Percentiles rank a stretch among this genome's conserved stretches.
Evolutionary conservation across 1,139 yeast species (phyloP).

Genomic region (Pichia sp.): DNA sequence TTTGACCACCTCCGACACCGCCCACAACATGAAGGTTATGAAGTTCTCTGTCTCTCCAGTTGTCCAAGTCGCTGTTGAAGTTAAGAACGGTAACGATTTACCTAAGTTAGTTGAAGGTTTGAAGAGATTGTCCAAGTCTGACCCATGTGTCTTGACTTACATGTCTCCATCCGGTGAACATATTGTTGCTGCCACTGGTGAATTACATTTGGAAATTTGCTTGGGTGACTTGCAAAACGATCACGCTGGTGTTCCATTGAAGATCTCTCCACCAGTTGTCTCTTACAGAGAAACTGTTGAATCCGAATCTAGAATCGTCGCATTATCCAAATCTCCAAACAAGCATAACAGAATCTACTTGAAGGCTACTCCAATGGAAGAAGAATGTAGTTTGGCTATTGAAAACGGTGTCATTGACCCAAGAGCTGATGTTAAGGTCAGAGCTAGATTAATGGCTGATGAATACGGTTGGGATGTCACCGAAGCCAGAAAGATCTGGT

Average conservation of each 20-base stretch:
- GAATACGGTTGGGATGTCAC: slow-evolving; percentile 99
- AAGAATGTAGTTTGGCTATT: slow-evolving; percentile 89
- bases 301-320: slow-evolving; percentile 89
- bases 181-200: slow-evolving; percentile 99
- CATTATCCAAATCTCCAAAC: slow-evolving; percentile 99
- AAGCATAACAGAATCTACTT: slow-evolving; percentile 99
- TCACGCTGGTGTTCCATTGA: slow-evolving; percentile 99
- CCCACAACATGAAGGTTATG: slow-evolving; percentile 99
- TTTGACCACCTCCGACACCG: slow-evolving; percentile 90
- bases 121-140: slow-evolving; percentile 99
- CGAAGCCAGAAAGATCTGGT: slow-evolving; percentile 99
- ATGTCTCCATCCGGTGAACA: slow-evolving; percentile 98
- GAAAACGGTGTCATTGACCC: slow-evolving; percentile 90
- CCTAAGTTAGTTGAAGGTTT: slow-evolving; percentile 99
- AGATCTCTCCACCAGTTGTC: slow-evolving; percentile 96
- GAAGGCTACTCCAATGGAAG: slow-evolving; percentile 93
- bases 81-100: slow-evolving; percentile 98
- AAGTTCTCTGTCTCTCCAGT: slow-evolving; percentile 99
- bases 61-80: slow-evolving; percentile 99
- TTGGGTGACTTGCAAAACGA: slow-evolving; percentile 93
- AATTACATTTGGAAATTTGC: slow-evolving; percentile 98
- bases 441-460: slow-evolving; percentile 99
- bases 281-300: slow-evolving; percentile 98
- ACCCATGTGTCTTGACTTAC: slow-evolving; percentile 91
- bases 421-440: slow-evolving; percentile 97